Percentiles rank a stretch among this genome's conserved stretches.
Evolutionary conservation across 495 filamentous ascomycete species (phyloP).

Genomic region (Rhypophila decipiens): DNA sequence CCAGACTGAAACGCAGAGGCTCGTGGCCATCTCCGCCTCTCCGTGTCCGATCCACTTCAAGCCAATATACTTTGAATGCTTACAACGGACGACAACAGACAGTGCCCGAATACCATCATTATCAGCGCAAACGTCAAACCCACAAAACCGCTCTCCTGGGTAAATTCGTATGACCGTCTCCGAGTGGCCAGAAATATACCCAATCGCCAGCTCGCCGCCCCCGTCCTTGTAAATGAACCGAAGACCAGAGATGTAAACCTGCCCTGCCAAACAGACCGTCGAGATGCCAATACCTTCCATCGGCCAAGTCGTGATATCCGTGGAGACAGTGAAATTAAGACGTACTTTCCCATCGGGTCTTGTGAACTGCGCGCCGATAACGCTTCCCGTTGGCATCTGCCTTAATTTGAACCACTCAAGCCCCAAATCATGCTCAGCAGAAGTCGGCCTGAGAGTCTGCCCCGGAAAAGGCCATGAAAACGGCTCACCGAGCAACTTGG

Average conservation of each 20-base stretch:
- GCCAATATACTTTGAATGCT: not conserved
- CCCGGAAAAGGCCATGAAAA: slow-evolving; percentile 1
- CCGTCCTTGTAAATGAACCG: not conserved
- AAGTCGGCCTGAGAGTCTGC: not conserved
- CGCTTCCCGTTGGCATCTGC: not conserved
- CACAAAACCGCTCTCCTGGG: slow-evolving; percentile 3
- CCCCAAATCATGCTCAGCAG: not conserved
- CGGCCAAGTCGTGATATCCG: not conserved
- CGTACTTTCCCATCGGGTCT: slow-evolving; percentile 4
- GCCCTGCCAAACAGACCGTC: slow-evolving; percentile 4
- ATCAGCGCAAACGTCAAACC: slow-evolving; percentile 3
- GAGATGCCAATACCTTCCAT: slow-evolving; percentile 4
- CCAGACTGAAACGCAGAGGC: not conserved
- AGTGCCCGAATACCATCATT: slow-evolving; percentile 5
- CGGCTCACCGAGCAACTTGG: not conserved
- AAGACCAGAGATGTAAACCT: slow-evolving; percentile 7
- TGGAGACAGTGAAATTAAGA: slow-evolving; percentile 1
- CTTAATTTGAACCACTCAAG: not conserved
- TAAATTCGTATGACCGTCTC: slow-evolving; percentile 7
- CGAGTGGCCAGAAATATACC: slow-evolving; percentile 1
- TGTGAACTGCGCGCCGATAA: not conserved
- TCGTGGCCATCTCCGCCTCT: not conserved
- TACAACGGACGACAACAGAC: slow-evolving; percentile 1
- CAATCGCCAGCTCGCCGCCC: not conserved
- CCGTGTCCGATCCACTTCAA: slow-evolving; percentile 8